Evolutionary conservation across 2,329 filamentous ascomycete genomes (phyloP), one percentile per base, ranked within the genome.

Genomic region (Apiospora pterosperma): DNA sequence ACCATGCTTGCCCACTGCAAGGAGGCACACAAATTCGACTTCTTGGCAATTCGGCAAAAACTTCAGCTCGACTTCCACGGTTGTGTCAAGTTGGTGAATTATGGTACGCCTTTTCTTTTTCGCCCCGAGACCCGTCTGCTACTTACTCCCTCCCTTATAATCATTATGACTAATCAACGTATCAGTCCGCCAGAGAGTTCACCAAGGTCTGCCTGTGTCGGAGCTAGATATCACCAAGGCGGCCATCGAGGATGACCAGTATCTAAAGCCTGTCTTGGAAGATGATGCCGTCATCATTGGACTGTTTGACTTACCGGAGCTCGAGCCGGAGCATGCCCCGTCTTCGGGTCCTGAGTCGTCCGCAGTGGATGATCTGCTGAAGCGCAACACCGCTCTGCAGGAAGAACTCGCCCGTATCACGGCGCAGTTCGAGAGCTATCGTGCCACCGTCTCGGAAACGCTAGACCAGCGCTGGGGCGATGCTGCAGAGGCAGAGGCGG

Each of bases 241-340:
- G 2, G 82, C 88, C 31, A 88, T 97, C 67, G 84, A 88, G n/a
- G 87, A 93, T 67, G 95, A 98, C 68, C 84, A 85, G 68, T 96
- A 89, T 73, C 82, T 99, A 65, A 91, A 91, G 74, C 96, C 96
- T 0, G 89, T 93, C 4, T 79, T 99, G 8, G 90, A 96, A 65
- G 93, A 97, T 69, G 96, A 99, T 75, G 92, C 94, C 4, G 81
- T 98, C 62, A 87, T 99, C 36, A 93, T 96, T 74, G 92, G 87
- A 64, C 82, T 99, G 23, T 95, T 97, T 68, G 96, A 97, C 67
- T 81, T 97, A 21, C 82, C 84, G 11, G 79, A 82, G 41, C 77
- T 82, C 34, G 77, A 78, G 14, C 71, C 77, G 19, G 76, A 71
- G 2, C 31, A 42, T 5, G 67, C 67, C 11, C 62, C 65, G 4